These are phyloP conservation scores for Hanseniaspora guilliermondii DNA, from an alignment of 805 yeast genomes.

Conservation along the genomic window DNA sequence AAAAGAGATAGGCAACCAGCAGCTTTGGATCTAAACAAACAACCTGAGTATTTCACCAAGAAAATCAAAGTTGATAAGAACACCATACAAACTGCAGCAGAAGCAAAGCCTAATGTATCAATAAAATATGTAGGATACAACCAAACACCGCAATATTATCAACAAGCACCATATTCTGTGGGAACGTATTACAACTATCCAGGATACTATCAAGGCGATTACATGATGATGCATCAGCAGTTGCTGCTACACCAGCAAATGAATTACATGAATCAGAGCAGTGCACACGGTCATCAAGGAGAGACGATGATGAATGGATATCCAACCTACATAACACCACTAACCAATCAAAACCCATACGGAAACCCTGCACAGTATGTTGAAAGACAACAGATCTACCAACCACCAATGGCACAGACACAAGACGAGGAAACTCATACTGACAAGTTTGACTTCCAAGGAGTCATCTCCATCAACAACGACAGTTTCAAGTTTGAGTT, in stretches of 20 bases:
- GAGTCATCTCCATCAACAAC: not conserved
- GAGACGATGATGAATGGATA: not conserved
- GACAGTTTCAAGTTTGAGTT: conserved; percentile 13
- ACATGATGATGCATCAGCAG: not conserved
- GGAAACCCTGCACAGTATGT: not conserved
- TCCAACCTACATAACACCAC: not conserved
- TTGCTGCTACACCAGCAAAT: conserved; percentile 1
- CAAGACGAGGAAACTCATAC: not conserved
- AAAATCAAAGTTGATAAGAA: not conserved
- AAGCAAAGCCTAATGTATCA: not conserved
- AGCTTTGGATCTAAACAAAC: conserved; percentile 1
- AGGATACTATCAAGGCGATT: not conserved
- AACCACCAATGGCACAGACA: not conserved
- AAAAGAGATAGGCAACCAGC: conserved; percentile 4
- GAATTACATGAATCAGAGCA: not conserved
- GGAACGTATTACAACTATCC: not conserved
- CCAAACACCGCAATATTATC: not conserved
- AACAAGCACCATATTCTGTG: not conserved
- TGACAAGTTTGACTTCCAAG: not conserved
- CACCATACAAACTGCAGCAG: not conserved
- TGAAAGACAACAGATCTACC: not conserved
- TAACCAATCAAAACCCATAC: not conserved
- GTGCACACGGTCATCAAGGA: not conserved
- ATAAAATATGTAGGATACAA: conserved; percentile 7
- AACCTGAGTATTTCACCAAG: not conserved